phyloP scores from a whole-genome alignment of 352 stramenopile genomes.

The Globisporangium polare region DNA sequence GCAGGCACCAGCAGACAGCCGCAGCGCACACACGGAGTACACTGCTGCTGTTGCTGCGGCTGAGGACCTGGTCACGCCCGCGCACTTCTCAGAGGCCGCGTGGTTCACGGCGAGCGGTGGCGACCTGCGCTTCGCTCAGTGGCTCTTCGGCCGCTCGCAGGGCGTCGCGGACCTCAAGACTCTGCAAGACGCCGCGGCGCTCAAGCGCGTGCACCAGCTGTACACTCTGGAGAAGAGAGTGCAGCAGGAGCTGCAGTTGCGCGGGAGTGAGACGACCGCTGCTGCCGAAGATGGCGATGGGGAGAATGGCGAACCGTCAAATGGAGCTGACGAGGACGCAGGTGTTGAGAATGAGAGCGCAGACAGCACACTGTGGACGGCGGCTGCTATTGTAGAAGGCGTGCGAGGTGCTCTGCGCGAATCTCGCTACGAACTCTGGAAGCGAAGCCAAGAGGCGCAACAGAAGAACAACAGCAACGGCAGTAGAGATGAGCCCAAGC shows the following conservation, averaged over 20 bases:
- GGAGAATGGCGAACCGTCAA: constrained; percentile 9
- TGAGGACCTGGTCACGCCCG: constrained; percentile 7
- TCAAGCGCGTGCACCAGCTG: constrained; percentile 34
- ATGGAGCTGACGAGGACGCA: constrained; percentile 11
- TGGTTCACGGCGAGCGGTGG: constrained; percentile 46
- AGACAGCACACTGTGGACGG: constrained; percentile 8
- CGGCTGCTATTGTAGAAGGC: constrained; percentile 29
- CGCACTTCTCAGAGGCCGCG: constrained; percentile 29
- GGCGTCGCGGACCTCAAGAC: constrained; percentile 33
- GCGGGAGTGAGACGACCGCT: constrained; percentile 4
- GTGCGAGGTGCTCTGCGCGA: constrained; percentile 25
- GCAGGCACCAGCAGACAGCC: background rate
- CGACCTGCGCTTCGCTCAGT: constrained; percentile 49
- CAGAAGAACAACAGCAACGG: background rate
- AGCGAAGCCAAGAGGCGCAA: constrained; percentile 13
- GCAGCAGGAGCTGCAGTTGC: constrained; percentile 31
- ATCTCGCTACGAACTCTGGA: constrained; percentile 25
- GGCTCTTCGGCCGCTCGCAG: constrained; percentile 53
- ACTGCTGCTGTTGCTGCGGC: too few relatives aligned
- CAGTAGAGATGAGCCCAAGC: constrained; percentile 10
- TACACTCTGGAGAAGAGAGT: constrained; percentile 46
- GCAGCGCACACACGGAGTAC: background rate
- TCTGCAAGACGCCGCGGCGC: constrained; percentile 21
- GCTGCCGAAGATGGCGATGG: constrained; percentile 11
- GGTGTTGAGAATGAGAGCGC: constrained; percentile 7